These are phyloP conservation scores for Volvox carteri DNA, from an alignment of 163 green algal species.

Conservation along the genomic window DNA sequence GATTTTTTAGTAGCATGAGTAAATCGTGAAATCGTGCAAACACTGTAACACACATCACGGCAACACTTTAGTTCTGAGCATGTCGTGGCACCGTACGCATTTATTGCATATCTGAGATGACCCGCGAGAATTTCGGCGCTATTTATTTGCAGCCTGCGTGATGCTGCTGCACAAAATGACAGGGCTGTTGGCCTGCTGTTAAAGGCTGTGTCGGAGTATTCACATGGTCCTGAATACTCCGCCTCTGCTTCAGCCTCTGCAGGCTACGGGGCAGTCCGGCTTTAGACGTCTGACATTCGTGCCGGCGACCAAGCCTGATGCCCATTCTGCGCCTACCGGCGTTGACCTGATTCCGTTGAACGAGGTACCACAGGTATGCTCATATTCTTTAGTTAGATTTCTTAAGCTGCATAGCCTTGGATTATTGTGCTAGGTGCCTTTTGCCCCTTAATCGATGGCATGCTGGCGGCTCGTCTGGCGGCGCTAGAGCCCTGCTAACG, in stretches of 20 bases:
- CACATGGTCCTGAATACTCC: conserved; percentile 29
- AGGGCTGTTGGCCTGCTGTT: neutral
- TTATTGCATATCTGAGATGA: neutral
- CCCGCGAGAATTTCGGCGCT: neutral
- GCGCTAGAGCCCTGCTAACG: neutral
- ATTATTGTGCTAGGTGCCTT: neutral
- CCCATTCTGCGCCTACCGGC: conserved; percentile 46
- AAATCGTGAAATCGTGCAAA: too few species aligned
- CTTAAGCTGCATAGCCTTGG: neutral
- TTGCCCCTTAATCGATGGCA: neutral
- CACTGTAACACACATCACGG: too few species aligned
- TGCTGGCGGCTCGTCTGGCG: neutral
- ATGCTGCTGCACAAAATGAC: neutral
- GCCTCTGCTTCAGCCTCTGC: neutral
- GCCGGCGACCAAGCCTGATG: conserved; percentile 59
- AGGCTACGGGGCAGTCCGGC: conserved; percentile 15
- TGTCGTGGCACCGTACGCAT: neutral
- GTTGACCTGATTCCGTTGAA: conserved; percentile 65
- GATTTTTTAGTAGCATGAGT: too few species aligned
- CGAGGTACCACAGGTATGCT: conserved; percentile 1
- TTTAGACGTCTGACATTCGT: conserved; percentile 64
- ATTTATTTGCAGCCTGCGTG: neutral
- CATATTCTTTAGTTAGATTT: neutral
- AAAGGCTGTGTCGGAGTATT: neutral
- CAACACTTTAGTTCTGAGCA: neutral